These are phyloP conservation scores for Marasmius tenuissimus DNA, from an alignment of 1,284 basidiomycete genomes.

Conservation along the genomic window DNA sequence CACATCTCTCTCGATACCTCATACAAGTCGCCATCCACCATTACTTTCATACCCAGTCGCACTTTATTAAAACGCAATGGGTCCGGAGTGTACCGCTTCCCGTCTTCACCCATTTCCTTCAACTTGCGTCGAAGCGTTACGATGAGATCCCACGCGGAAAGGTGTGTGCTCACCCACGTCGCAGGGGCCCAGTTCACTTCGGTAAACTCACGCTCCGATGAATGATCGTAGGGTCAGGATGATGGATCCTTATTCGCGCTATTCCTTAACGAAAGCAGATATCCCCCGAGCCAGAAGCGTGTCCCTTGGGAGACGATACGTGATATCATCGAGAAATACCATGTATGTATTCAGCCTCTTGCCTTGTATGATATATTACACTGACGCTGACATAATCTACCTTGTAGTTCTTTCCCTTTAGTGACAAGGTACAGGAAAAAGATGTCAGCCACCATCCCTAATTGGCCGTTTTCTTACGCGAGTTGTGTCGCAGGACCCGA, in stretches of 20 bases:
- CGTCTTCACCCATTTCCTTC: slow-evolving; percentile 63
- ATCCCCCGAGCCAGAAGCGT: slow-evolving; percentile 50
- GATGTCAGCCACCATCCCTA: slow-evolving; percentile 4
- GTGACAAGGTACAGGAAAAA: slow-evolving; percentile 48
- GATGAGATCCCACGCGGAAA: slow-evolving; percentile 67
- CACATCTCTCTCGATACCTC: slow-evolving; percentile 74
- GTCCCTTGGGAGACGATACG: slow-evolving; percentile 62
- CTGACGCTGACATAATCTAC: slow-evolving; percentile 11
- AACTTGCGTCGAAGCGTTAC: slow-evolving; percentile 53
- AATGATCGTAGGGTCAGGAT: slow-evolving; percentile 51
- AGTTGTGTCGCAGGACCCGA: slow-evolving; percentile 54
- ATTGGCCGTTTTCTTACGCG: slow-evolving; percentile 8
- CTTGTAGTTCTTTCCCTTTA: slow-evolving; percentile 72
- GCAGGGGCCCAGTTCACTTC: background rate
- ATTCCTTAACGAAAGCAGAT: slow-evolving; percentile 67
- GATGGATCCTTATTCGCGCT: slow-evolving; percentile 63
- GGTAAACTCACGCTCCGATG: slow-evolving; percentile 8
- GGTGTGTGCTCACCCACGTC: slow-evolving; percentile 24
- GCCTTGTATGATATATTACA: background rate
- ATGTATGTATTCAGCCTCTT: slow-evolving; percentile 40
- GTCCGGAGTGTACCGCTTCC: slow-evolving; percentile 59
- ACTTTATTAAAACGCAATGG: slow-evolving; percentile 74
- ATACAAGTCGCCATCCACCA: slow-evolving; percentile 75
- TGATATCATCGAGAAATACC: slow-evolving; percentile 67
- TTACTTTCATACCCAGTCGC: slow-evolving; percentile 66